These are phyloP conservation scores for Metschnikowia cerradonensis DNA, from an alignment of 805 yeast genomes.

Conservation along the genomic window DNA sequence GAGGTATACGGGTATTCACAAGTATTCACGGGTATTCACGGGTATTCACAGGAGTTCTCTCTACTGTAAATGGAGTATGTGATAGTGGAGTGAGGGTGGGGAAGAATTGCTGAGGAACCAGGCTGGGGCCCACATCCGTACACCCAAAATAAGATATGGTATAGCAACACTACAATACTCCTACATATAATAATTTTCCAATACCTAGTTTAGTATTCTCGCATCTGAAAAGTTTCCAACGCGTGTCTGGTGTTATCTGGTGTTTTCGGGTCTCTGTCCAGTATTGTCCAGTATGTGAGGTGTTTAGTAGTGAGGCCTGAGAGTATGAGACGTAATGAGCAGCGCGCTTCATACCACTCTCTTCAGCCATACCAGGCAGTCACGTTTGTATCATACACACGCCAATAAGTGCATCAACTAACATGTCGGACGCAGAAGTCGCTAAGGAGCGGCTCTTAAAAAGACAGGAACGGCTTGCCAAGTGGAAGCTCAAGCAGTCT, in stretches of 20 bases:
- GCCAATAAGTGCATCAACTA: conserved; percentile 7
- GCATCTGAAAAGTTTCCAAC: too few relatives aligned
- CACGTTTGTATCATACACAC: conserved; percentile 3
- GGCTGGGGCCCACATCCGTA: background rate
- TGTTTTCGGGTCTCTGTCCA: too few relatives aligned
- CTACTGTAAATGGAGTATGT: conserved; percentile 13
- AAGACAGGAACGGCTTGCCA: conserved; percentile 52
- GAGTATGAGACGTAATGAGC: too few relatives aligned
- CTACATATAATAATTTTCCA: too few relatives aligned
- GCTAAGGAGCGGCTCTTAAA: conserved; percentile 31
- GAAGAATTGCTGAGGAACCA: background rate
- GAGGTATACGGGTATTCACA: too few relatives aligned
- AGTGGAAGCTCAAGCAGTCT: conserved; percentile 58
- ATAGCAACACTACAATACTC: too few relatives aligned
- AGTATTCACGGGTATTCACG: background rate
- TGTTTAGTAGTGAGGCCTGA: too few relatives aligned
- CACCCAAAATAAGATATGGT: background rate
- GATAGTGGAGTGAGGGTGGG: background rate
- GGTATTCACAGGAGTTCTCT: conserved; percentile 18
- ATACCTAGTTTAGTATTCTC: too few relatives aligned
- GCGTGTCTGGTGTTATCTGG: too few relatives aligned
- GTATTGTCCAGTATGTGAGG: too few relatives aligned
- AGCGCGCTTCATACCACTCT: too few relatives aligned
- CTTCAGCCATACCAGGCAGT: background rate
- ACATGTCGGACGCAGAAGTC: conserved; percentile 16